phyloP scores from a whole-genome alignment of 768 basidiomycete species.

The Tylopilus cervinicoccineus region DNA sequence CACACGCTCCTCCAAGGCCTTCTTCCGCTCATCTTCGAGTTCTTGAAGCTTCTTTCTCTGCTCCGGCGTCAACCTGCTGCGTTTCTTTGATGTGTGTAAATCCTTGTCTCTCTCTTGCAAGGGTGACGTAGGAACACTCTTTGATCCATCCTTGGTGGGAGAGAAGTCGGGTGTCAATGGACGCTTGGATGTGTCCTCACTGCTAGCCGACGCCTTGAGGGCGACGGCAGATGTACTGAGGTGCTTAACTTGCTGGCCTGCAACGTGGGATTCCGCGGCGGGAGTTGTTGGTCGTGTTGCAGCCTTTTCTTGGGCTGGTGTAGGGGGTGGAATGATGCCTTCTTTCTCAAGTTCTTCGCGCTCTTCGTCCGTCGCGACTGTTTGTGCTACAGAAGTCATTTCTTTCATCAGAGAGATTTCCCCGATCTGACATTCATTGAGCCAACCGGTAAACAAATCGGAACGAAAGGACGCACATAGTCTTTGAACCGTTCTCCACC shows the following conservation, averaged over 20 bases:
- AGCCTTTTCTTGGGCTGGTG: constrained; percentile 12
- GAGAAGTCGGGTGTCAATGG: constrained; percentile 14
- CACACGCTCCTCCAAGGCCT: constrained; percentile 77
- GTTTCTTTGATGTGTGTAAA: constrained; percentile 29
- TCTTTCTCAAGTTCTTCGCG: constrained; percentile 81
- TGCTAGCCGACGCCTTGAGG: constrained; percentile 16
- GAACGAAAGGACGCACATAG: constrained; percentile 56
- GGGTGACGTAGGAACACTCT: constrained; percentile 23
- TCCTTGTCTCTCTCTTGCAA: constrained; percentile 40
- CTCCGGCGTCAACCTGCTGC: constrained; percentile 66
- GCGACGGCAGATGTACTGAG: constrained; percentile 15
- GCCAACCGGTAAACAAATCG: background rate
- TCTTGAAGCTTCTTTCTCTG: constrained; percentile 81
- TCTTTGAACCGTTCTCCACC: constrained; percentile 90
- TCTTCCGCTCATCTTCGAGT: constrained; percentile 76
- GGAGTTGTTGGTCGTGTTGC: constrained; percentile 20
- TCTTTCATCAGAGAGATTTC: constrained; percentile 96
- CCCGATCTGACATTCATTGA: constrained; percentile 63
- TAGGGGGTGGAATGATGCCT: constrained; percentile 36
- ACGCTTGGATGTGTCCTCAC: constrained; percentile 18
- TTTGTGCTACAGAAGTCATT: constrained; percentile 79
- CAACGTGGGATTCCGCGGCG: constrained; percentile 3
- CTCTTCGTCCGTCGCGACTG: constrained; percentile 92
- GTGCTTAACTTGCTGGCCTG: constrained; percentile 6
- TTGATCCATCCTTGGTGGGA: constrained; percentile 17